Percentiles rank a stretch among this genome's conserved stretches.
Evolutionary conservation across 768 basidiomycete genomes (phyloP).

Genomic region (Obba rivulosa): DNA sequence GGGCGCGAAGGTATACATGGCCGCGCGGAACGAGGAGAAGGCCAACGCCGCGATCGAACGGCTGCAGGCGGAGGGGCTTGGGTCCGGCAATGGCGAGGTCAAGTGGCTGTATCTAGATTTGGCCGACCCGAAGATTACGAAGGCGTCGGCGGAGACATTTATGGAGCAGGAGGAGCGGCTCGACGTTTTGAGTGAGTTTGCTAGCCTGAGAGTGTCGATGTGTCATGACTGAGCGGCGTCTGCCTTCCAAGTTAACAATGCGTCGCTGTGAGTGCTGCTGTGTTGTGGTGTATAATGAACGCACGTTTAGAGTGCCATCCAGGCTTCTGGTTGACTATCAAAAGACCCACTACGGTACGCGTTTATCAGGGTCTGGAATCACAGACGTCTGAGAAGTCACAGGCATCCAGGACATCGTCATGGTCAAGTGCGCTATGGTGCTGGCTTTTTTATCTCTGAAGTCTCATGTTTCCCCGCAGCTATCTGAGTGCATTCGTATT

Average conservation of each 20-base stretch:
- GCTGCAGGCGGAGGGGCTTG: conserved; percentile 39
- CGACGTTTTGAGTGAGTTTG: conserved; percentile 46
- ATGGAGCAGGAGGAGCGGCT: conserved; percentile 44
- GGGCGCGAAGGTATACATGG: conserved; percentile 59
- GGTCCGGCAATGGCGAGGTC: conserved; percentile 40
- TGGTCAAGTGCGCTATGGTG: conserved; percentile 39
- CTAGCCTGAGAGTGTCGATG: background rate
- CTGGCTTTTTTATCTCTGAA: background rate
- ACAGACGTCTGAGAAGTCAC: background rate
- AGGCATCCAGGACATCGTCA: conserved; percentile 33
- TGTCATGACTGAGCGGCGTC: background rate
- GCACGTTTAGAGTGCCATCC: background rate
- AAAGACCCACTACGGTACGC: conserved; percentile 7
- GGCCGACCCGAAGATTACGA: conserved; percentile 41
- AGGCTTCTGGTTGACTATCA: conserved; percentile 19
- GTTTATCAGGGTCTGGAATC: background rate
- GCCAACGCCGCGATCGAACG: conserved; percentile 44
- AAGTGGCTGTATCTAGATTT: conserved; percentile 50
- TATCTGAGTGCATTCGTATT: conserved; percentile 25
- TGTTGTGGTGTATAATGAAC: background rate
- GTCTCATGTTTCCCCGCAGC: no score
- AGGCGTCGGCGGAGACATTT: conserved; percentile 43
- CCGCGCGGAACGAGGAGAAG: conserved; percentile 40
- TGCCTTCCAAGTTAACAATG: background rate
- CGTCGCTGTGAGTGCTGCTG: background rate